Evolutionary conservation across 148 eudicot genomes (phyloP).

Genomic region (Euryodendron excelsum): DNA sequence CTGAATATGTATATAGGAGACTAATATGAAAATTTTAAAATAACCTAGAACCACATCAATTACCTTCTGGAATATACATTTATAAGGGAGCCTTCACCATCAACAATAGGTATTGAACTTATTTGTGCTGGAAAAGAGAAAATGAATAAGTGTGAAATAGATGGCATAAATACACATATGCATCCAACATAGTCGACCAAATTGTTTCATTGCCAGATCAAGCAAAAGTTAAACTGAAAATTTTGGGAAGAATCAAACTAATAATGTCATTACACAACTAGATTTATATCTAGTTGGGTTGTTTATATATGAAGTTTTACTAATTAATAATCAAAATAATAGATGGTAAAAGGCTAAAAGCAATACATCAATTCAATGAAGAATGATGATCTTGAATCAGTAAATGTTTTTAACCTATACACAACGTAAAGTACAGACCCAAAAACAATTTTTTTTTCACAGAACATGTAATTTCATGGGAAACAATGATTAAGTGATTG

Average conservation of each 20-base stretch:
- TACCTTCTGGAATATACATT: conserved; percentile 47
- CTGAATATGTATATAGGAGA: not conserved
- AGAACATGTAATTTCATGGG: not conserved
- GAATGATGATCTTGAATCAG: not conserved
- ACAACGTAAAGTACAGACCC: not conserved
- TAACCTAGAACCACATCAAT: not conserved
- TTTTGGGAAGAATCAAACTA: not conserved
- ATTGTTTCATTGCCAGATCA: not conserved
- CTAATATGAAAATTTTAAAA: not conserved
- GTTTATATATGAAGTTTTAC: not conserved
- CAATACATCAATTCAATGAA: not conserved
- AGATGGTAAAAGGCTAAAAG: not conserved
- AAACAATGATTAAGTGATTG: not conserved
- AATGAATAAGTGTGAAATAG: not conserved
- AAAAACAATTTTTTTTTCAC: not conserved
- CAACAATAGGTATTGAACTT: conserved; percentile 48
- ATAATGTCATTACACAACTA: too few relatives aligned
- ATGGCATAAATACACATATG: not conserved
- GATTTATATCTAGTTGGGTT: too few relatives aligned
- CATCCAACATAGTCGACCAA: not conserved
- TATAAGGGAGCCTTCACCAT: conserved; percentile 34
- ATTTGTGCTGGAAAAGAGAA: conserved; percentile 34
- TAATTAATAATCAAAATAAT: not conserved
- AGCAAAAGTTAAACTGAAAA: not conserved
- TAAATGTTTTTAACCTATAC: conserved; percentile 7